Evolutionary conservation across 2,329 filamentous ascomycete genomes (phyloP).

Genomic region (Alternaria ethzedia): DNA sequence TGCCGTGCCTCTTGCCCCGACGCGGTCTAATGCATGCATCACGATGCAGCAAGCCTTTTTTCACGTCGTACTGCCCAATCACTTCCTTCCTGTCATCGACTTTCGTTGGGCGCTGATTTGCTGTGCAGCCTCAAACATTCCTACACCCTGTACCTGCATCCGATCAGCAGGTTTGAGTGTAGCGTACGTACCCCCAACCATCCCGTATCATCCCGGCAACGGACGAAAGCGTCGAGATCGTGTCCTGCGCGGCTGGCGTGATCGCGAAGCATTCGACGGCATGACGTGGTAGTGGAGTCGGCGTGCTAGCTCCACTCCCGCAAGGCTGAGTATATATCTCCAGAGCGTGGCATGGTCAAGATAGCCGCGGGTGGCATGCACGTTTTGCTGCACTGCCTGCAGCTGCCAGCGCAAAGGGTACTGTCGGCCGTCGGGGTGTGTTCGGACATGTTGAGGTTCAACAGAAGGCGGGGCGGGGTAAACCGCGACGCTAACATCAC

Average conservation of each 20-base stretch:
- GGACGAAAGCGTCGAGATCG: constrained; percentile 23
- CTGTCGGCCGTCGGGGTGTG: not conserved
- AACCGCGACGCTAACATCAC: constrained; percentile 1
- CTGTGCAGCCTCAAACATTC: constrained; percentile 1
- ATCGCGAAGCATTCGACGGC: constrained; percentile 1
- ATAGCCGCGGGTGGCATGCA: not conserved
- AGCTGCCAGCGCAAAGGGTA: not conserved
- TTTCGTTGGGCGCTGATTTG: constrained; percentile 7
- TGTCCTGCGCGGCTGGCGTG: constrained; percentile 17
- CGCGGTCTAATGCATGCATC: constrained; percentile 2
- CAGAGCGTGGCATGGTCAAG: not conserved
- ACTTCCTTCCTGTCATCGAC: not conserved
- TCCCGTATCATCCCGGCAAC: constrained; percentile 20
- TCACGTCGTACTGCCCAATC: constrained; percentile 4
- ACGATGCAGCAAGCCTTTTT: constrained; percentile 3
- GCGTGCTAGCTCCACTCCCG: not conserved
- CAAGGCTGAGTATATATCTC: constrained; percentile 10
- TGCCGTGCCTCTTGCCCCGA: constrained; percentile 9
- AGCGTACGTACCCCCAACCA: constrained; percentile 7
- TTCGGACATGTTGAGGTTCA: constrained; percentile 4
- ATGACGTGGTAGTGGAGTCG: constrained; percentile 9
- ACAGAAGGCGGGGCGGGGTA: constrained; percentile 1
- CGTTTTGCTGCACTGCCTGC: not conserved
- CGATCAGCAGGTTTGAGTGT: constrained; percentile 7
- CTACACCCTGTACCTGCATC: constrained; percentile 16